These are phyloP conservation scores for Pseudophaeomoniella oleicola DNA, from an alignment of 2,329 filamentous ascomycete species.

Conservation along the genomic window DNA sequence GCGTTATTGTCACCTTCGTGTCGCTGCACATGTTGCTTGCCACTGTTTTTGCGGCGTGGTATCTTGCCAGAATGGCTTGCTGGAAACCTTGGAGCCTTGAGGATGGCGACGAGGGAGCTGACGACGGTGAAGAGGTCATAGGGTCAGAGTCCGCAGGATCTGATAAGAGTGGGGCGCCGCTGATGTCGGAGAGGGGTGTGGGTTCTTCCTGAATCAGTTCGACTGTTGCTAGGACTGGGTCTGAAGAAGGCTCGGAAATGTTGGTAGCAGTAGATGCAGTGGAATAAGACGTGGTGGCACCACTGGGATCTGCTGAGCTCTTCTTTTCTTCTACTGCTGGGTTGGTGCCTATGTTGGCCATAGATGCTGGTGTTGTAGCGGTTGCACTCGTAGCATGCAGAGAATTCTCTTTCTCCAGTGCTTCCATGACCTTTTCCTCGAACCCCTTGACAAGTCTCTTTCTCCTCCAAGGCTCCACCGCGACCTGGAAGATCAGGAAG, in stretches of 20 bases:
- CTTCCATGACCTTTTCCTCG: conserved; percentile 59
- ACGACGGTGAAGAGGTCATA: too few species aligned
- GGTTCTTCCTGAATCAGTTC: neutral
- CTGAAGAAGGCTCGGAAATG: neutral
- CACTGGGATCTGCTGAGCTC: neutral
- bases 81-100: conserved; percentile 2
- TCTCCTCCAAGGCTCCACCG: conserved; percentile 86
- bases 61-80: conserved; percentile 1
- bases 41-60: conserved; percentile 20
- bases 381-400: conserved; percentile 17
- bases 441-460: conserved; percentile 67
- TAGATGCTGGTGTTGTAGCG: neutral
- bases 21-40: conserved; percentile 52
- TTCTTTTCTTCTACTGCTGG: neutral
- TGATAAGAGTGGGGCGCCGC: neutral
- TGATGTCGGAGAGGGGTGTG: conserved; percentile 2
- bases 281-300: neutral
- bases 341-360: neutral
- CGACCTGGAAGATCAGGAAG: conserved; percentile 72
- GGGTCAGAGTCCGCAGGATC: too few species aligned
- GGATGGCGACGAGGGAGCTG: conserved; percentile 2
- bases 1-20: conserved; percentile 45
- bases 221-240: neutral
- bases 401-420: conserved; percentile 54
- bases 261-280: neutral